Base-by-base conservation (phyloP, 805 yeast genomes). In the Cyberlindnera sargentensis region DNA sequence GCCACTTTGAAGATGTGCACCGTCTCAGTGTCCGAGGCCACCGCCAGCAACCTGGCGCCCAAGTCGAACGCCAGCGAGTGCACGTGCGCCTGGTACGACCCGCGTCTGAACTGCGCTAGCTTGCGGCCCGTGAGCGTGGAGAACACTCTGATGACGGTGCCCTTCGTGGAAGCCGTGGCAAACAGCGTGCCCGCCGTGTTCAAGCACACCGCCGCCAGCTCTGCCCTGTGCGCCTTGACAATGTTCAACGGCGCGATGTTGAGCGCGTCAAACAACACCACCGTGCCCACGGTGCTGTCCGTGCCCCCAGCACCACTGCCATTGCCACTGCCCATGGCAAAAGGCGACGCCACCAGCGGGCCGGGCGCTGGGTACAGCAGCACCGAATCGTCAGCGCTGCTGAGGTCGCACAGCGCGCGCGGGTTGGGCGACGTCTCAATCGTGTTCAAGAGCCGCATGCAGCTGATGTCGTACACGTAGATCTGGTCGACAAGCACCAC, bases 131-230 rank as follows among this genome's bases (percentile, higher is more conserved):
- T 46, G 2, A 72, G 70, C 0, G 86, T 80, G 31, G 82, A 68
- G 56, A 90, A 93, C 3, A 93, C 82, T 37, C 98, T 67, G 3
- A 91, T 78, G 24, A 93, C 79, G 0, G 98, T 93, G 2, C 99
- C 99, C 57, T 87, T 86, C 31, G 74, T 78, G 0, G 96, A 86
- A 5, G 96, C 88, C 0, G 97, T 86, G 1, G 97, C 96, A 37
- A 91, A 70, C 49, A 86, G 66, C 2, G 77, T 70, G 0, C 97
- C 97, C 55, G 85, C 90, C 30, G 71, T 69, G 40, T 88, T 85
- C 15, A 93, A 60, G 1, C 83, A 67, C 38, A 89, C 62, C 2
- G 79, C 72, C 3, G 89, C 84, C 36, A 91, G 60, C 1, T 84
- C 80, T 0, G 89, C 70, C 55, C 84, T 85, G 63, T 93, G 98